Base-by-base conservation (phyloP, 2,329 filamentous ascomycete genomes). In the Ceratocystis cacaofunesta region DNA sequence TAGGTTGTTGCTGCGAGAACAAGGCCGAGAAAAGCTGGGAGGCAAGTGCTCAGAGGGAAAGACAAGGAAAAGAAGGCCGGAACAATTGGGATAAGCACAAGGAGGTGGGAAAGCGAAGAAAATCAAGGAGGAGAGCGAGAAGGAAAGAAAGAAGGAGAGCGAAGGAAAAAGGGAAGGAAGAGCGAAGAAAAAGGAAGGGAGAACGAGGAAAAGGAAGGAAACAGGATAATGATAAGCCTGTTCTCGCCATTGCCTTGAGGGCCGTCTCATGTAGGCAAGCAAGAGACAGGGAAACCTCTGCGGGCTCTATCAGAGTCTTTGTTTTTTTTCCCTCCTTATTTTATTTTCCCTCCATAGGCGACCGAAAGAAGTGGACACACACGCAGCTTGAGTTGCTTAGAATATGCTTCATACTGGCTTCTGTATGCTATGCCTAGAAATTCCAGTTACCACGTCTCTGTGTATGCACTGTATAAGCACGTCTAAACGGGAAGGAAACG, bases 1-100 rank as follows among this genome's bases (percentile, higher is more conserved):
- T 48, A 10, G 36, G 61, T 48, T 46, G 61, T 62, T 62, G 61
- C 61, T 43, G 61, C 28, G 36, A 46, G 41, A 46, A 62, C 52
- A 57, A 30, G 30, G 46, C 46, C 46, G 19, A 10, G 46, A 22
- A 50, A 22, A 50, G 46, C 46, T 50, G 46, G 46, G 12, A 50
- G 52, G 52, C 52, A 28, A 57, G 52, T 30, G 22, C n/a, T 15
- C 19, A 57, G 17, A 48, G 46, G 19, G 17, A 48, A 4, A 48
- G 46, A 48, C 15, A 48, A 7, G 19, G 46, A 12, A 19, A n/a
- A 8, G 30, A 32, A 32, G 30, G 2, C 30, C 30, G 30, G 6
- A 8, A 32, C 30, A 32, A 32, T 32, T 32, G 30, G 5, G 30
- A 6, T 8, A 32, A 8, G 30, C 5, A 32, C 30, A 57, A 57